These are phyloP conservation scores for Mollisia scopiformis DNA, from an alignment of 2,329 filamentous ascomycete species.

Conservation along the genomic window DNA sequence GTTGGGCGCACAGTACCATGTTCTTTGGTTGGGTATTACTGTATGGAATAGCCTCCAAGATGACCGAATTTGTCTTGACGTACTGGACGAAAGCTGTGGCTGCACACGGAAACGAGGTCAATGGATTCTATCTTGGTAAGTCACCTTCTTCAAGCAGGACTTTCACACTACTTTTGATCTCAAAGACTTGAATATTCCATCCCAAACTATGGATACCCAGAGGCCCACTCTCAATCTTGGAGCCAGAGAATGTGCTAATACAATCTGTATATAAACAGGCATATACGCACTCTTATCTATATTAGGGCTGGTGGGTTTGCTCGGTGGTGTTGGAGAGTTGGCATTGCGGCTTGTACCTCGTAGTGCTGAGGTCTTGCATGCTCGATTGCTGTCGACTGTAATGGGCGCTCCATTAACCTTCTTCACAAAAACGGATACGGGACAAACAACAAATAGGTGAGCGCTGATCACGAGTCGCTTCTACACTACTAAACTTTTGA, in stretches of 20 bases:
- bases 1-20: slow-evolving; percentile 10
- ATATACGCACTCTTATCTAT: slow-evolving; percentile 14
- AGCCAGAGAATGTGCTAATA: no score
- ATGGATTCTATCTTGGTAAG: slow-evolving; percentile 21
- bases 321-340: slow-evolving; percentile 38
- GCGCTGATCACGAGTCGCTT: neutral
- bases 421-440: slow-evolving; percentile 27
- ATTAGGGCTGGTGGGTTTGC: slow-evolving; percentile 4
- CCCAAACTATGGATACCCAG: no score
- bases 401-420: slow-evolving; percentile 42
- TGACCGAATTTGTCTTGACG: neutral
- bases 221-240: no score
- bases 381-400: slow-evolving; percentile 50
- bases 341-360: slow-evolving; percentile 55
- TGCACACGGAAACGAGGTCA: slow-evolving; percentile 11
- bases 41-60: neutral
- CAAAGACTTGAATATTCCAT: no score
- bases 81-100: slow-evolving; percentile 31
- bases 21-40: slow-evolving; percentile 30
- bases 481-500: neutral
- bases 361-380: slow-evolving; percentile 52
- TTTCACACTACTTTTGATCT: no score
- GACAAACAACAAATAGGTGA: slow-evolving; percentile 26
- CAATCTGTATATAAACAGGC: no score
- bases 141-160: no score